Base-by-base conservation (phyloP, 2,329 filamentous ascomycete species). In the Mollisiaceae sp. region DNA sequence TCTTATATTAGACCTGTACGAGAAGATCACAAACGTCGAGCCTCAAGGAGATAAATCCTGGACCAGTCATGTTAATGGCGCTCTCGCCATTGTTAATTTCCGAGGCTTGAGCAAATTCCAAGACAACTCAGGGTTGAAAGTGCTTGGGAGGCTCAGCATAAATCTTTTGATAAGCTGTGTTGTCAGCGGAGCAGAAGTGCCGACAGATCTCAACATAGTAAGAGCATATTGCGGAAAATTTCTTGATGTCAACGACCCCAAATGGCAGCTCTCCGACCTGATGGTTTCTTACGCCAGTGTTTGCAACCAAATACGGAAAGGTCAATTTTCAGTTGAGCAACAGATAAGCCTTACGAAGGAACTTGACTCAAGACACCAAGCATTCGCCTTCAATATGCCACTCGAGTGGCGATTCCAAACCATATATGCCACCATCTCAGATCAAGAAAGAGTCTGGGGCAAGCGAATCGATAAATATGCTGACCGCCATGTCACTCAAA, bases 1-100 rank as follows among this genome's bases (percentile, higher is more conserved):
- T 14, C 50, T 70, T 2, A 47, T 67, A 4, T 62, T 70, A 14
- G 65, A 70, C 45, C 58, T 70, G 4, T 69, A 65, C 41, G 68
- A 69, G 52, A 69, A 69, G 39, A 65, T 70, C 22, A 62, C 58
- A 1, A 60, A 56, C 15, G 20, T 20, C 18, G 22, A 64, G 20
- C 15, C 61, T 50, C 27, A 47, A 39, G 38, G 61, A 8, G 39
- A 54, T 11, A 60, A 64, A 12, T 60, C 66, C 8, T 65, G 65
- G 63, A 65, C 38, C 12, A 67, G 64, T 32, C 67, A 69, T 61
- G 43, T 71, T 8, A 43, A 60, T 59, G 69, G 67, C 8, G 69
- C 69, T 36, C 60, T 71, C 38, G 61, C 67, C 15, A 59, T 71
- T 24, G 65, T 71, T 43, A 68, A 65, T 15, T 24, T 54, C 12